Evolutionary conservation across 257 asterid genomes (phyloP), one percentile per base, ranked within the genome.

Genomic region (Anisodus tanguticus): DNA sequence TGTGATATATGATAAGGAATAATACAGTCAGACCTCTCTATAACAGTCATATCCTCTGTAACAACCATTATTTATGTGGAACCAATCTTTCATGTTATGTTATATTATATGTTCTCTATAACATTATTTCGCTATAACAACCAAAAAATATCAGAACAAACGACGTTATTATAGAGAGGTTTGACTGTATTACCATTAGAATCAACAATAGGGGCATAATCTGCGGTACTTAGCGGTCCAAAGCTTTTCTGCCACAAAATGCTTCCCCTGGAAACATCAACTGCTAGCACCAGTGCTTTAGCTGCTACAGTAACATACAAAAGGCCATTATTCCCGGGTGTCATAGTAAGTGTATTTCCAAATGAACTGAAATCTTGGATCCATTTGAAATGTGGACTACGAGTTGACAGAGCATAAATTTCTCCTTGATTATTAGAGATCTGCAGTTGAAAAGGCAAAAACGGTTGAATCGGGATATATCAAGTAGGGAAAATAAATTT

Each of bases 361-460:
- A 83, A 91, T n/a, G 93, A 88, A 87, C 98, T 91, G 47, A 95
- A 87, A 90, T 97, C 99, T 87, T 84, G 93, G 31, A 97, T 91
- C 99, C 99, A 97, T 82, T 90, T 93, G 83, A 92, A 97, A 90
- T 91, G 88, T 62, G 94, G 97, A 80, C 93, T 93, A 37, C 90
- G 94, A 66, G 92, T 88, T 15, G 99, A 92, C 82, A 97, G 82
- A 8, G 99, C 88, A 85, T 97, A 97, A 51, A 97, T 88, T 84
- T 97, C 98, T 83, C 99, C 99, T 41, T 89, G 86, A 41, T 86
- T 95, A 84, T 93, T 97, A 9, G 87, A 89, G 17, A 93, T 90
- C 99, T 97, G 90, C 93, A 88, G 88, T 45, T 10, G 76, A 63
- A 64, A 7, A 85, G 81, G 16, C 53, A 95, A 15, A 47, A 37